Conservation (phyloP, 306 rosid species). For the Trifolium dubium region DNA sequence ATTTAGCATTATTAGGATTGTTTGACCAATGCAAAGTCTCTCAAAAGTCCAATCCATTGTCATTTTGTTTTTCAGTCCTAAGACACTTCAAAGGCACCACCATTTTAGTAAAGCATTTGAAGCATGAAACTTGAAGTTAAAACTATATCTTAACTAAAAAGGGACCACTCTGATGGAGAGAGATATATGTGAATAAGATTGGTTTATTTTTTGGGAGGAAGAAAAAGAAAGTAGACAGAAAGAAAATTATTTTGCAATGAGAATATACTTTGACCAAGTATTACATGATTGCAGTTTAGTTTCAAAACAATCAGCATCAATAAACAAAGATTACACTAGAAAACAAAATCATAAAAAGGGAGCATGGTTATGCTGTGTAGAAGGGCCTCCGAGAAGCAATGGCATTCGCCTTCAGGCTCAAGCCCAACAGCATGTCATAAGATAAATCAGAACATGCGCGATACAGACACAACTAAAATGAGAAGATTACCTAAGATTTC, state of each 20-base stretch:
- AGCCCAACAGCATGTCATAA: neutral
- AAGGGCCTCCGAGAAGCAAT: neutral
- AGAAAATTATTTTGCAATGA: neutral
- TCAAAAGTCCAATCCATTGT: slow-evolving; percentile 17
- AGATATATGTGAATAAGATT: neutral
- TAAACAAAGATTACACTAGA: neutral
- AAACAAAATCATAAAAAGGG: neutral
- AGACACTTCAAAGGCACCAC: slow-evolving; percentile 13
- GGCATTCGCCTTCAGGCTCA: neutral
- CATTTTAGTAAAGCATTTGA: slow-evolving; percentile 24
- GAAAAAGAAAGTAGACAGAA: too few species aligned
- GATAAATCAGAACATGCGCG: neutral
- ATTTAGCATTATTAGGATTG: neutral
- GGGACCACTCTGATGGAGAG: neutral
- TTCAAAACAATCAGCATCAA: slow-evolving; percentile 1
- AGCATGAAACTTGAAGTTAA: slow-evolving; percentile 18
- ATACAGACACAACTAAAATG: neutral
- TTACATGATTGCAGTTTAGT: neutral
- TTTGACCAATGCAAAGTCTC: slow-evolving; percentile 23
- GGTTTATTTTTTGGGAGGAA: neutral
- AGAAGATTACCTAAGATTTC: neutral
- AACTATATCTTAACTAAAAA: slow-evolving; percentile 1
- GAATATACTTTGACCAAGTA: slow-evolving; percentile 17
- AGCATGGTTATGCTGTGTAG: neutral
- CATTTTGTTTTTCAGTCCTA: neutral